Conservation (phyloP, 1,139 yeast genomes). For the Lodderomyces margitis region DNA sequence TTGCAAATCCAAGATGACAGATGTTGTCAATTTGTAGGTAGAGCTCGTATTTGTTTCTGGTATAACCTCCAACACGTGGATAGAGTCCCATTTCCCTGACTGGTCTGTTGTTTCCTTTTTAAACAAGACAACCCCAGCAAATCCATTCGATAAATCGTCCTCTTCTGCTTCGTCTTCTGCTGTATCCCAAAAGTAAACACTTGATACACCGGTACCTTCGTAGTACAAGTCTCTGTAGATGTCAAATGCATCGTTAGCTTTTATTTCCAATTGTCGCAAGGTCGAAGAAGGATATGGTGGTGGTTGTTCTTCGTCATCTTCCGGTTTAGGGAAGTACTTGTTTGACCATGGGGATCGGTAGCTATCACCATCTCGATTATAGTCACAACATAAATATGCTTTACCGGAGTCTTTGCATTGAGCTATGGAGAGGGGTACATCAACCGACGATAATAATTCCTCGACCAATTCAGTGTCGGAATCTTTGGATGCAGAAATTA, state of each 20-base stretch:
- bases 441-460: conserved; percentile 83
- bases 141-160: conserved; percentile 41
- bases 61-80: conserved; percentile 84
- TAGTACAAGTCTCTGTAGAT: conserved; percentile 90
- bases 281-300: conserved; percentile 71
- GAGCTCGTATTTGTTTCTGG: conserved; percentile 47
- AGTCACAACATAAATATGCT: conserved; percentile 82
- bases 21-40: conserved; percentile 76
- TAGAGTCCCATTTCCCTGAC: conserved; percentile 81
- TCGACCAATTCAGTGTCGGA: conserved; percentile 62
- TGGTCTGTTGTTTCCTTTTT: conserved; percentile 62
- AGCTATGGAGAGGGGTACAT: conserved; percentile 68
- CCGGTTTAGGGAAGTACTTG: conserved; percentile 62
- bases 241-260: conserved; percentile 90
- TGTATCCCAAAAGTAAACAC: conserved; percentile 91
- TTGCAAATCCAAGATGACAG: conserved; percentile 75
- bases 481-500: conserved; percentile 31
- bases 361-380: conserved; percentile 92
- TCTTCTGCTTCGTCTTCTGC: conserved; percentile 40
- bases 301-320: conserved; percentile 49
- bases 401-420: conserved; percentile 62
- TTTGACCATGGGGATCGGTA: conserved; percentile 92
- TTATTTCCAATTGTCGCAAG: conserved; percentile 70
- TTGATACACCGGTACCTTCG: conserved; percentile 84
- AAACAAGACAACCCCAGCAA: conserved; percentile 89